Percentiles rank a stretch among this genome's conserved stretches.
Evolutionary conservation across 1,284 basidiomycete species (phyloP).

Genomic region (Hemileia vastatrix): DNA sequence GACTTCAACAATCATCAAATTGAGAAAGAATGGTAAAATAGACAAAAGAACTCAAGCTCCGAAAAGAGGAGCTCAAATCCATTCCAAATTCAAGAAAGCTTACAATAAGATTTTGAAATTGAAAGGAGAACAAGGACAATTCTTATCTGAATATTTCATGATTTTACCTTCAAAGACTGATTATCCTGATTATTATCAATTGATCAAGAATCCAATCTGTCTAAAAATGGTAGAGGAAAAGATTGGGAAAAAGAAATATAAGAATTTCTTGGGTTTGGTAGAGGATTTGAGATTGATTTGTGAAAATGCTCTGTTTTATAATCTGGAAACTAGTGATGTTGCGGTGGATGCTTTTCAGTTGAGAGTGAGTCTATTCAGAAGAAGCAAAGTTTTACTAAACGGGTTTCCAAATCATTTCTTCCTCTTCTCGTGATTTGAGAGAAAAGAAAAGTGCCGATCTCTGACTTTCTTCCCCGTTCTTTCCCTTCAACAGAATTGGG

Average conservation of each 20-base stretch:
- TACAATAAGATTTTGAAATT: too few relatives aligned
- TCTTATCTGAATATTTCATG: constrained; percentile 27
- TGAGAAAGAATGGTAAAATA: too few relatives aligned
- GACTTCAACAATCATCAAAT: neutral
- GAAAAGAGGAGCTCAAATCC: too few relatives aligned
- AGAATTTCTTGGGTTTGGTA: constrained; percentile 23
- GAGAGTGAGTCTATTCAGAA: too few relatives aligned
- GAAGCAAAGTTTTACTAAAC: too few relatives aligned
- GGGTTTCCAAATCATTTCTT: neutral
- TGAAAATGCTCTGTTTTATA: constrained; percentile 34
- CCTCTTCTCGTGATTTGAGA: neutral
- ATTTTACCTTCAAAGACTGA: constrained; percentile 10
- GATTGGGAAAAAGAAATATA: constrained; percentile 23
- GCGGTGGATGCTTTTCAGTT: constrained; percentile 33
- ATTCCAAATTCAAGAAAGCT: too few relatives aligned
- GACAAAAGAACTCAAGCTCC: too few relatives aligned
- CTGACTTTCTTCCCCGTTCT: neutral
- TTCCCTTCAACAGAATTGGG: constrained; percentile 21
- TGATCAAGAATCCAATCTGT: constrained; percentile 15
- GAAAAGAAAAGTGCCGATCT: neutral
- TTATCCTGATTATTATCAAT: constrained; percentile 23
- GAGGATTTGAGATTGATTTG: constrained; percentile 33
- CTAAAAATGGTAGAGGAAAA: constrained; percentile 15
- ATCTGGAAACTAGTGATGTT: constrained; percentile 27
- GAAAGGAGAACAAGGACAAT: too few relatives aligned